Evolutionary conservation across 2,329 filamentous ascomycete genomes (phyloP), one percentile per base, ranked within the genome.

Genomic region (Hypoxylon sp.): DNA sequence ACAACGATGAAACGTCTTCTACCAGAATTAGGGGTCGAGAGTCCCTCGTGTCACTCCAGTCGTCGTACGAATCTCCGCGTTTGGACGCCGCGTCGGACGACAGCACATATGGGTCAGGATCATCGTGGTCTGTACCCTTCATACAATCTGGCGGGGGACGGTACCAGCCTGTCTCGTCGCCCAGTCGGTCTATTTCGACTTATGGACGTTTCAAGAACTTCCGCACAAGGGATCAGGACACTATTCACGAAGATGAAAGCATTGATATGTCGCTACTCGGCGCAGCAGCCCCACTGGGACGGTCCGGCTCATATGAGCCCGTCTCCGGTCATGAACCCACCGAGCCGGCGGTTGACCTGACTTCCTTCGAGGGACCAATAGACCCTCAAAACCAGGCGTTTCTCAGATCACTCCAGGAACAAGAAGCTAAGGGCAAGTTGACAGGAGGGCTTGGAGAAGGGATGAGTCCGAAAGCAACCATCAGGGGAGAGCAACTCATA

Each of bases 371-470:
- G 5, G 84, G 85, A 0, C 85, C 85, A 2, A 77, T 80, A 67
- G 80, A 79, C 2, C 69, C 77, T 1, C 82, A 85, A 45, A 83
- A 85, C 53, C 76, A 80, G 5, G 80, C 75, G 4, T 86, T 86
- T 53, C 67, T 84, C 43, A 80, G 76, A 65, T 78, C 78, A 2
- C 72, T 86, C 13, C 84, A 86, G 71, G 79, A 82, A 43, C 82
- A 87, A 67, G 88, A 90, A 73, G 83, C 86, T 1, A 81, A 78
- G 6, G 87, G 87, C 1, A 81, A 79, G 36, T 77, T 90, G 25
- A 89, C 87, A 0, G 86, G 87, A n/a, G 88, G 88, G 0, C 72
- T 90, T 10, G 88, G 88, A 1, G 78, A 79, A 34, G 88, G 88
- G 1, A 84, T 86, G 67, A 80, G 76, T 25, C 81, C 86, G 0